These are phyloP conservation scores for Verticillium zaregamsianum DNA, from an alignment of 2,329 filamentous ascomycete species.

Conservation along the genomic window DNA sequence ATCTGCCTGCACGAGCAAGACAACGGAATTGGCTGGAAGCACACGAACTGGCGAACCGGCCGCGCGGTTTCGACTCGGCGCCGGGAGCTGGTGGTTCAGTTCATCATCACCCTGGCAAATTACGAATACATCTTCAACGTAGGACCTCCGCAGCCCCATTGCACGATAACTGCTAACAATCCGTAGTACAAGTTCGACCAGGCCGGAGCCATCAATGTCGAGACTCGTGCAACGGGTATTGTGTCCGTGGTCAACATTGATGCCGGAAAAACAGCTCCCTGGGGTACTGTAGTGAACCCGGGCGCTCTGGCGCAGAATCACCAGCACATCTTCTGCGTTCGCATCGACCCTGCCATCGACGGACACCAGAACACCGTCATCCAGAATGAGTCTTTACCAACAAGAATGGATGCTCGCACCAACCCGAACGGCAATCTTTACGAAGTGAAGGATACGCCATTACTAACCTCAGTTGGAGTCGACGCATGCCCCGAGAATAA, in stretches of 20 bases:
- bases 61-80: conserved; percentile 51
- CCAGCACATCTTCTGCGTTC: conserved; percentile 50
- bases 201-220: conserved; percentile 55
- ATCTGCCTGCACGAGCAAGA: conserved; percentile 69
- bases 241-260: conserved; percentile 35
- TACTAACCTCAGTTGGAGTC: conserved; percentile 34
- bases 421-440: conserved; percentile 46
- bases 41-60: conserved; percentile 63
- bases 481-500: conserved; percentile 22
- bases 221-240: conserved; percentile 63
- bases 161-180: neutral
- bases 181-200: conserved; percentile 55
- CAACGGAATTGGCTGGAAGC: conserved; percentile 66
- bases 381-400: conserved; percentile 1
- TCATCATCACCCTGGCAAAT: conserved; percentile 47
- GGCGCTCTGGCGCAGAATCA: conserved; percentile 52
- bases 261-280: conserved; percentile 35
- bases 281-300: conserved; percentile 46
- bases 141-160: neutral
- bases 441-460: conserved; percentile 35
- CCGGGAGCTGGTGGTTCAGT: conserved; percentile 4
- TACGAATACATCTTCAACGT: conserved; percentile 65
- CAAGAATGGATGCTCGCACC: conserved; percentile 22
- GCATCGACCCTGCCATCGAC: conserved; percentile 51
- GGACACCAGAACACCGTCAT: conserved; percentile 43